Percentiles rank a stretch among this genome's conserved stretches.
Evolutionary conservation across 148 eudicot species (phyloP).

Genomic region (Selenicereus undatus): DNA sequence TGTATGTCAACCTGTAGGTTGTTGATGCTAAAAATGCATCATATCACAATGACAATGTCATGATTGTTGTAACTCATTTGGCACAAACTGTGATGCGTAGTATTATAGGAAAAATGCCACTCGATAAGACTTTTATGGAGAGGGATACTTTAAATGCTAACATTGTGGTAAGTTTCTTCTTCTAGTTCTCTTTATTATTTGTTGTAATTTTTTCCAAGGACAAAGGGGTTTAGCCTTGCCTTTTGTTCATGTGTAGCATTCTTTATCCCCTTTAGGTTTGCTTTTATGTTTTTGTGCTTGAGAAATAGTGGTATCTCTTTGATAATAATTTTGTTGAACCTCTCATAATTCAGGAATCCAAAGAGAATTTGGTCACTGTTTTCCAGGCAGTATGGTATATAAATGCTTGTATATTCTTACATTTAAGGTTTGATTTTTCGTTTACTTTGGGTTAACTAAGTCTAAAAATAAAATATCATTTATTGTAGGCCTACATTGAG

Average conservation of each 20-base stretch:
- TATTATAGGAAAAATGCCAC: constrained; percentile 82
- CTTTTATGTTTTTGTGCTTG: not conserved
- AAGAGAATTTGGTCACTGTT: too few species aligned
- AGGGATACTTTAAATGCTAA: constrained; percentile 82
- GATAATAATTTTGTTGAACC: too few species aligned
- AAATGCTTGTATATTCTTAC: too few species aligned
- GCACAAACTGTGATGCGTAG: constrained; percentile 98
- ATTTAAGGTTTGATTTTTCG: too few species aligned
- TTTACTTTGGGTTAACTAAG: too few species aligned
- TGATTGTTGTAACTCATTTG: constrained; percentile 76
- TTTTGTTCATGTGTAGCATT: not conserved
- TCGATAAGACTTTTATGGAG: constrained; percentile 95
- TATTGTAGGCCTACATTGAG: too few species aligned
- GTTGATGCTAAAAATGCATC: constrained; percentile 73
- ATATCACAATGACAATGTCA: constrained; percentile 86
- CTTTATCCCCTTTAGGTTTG: not conserved
- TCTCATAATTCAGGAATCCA: too few species aligned
- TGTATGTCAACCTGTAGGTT: constrained; percentile 44
- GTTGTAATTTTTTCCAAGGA: not conserved
- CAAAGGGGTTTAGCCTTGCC: too few species aligned
- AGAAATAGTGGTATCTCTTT: too few species aligned
- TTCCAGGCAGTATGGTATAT: too few species aligned
- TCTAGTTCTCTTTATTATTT: not conserved
- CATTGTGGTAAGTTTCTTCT: constrained; percentile 64
- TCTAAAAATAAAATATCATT: too few species aligned